Evolutionary conservation across 345 rosid species (phyloP).

Genomic region (Moricandia moricandioides): DNA sequence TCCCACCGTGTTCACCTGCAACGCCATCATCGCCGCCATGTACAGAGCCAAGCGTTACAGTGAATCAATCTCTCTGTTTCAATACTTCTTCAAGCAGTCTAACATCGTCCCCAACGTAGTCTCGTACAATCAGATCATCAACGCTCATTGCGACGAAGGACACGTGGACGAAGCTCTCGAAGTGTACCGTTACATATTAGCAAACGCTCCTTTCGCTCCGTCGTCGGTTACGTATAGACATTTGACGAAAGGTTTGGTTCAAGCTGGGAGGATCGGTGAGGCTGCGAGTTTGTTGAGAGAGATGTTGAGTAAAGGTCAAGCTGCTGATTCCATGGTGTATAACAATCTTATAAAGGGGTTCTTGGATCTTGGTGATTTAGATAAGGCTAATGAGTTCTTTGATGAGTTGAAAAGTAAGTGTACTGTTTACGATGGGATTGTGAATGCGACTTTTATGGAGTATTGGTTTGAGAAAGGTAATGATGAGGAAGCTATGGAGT

Average conservation of each 20-base stretch:
- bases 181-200: conserved; percentile 63
- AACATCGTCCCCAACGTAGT: conserved; percentile 87
- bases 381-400: conserved; percentile 83
- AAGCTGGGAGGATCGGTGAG: conserved; percentile 66
- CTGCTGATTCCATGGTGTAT: conserved; percentile 85
- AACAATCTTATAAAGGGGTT: conserved; percentile 74
- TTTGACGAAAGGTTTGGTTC: conserved; percentile 90
- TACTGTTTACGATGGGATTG: conserved; percentile 82
- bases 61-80: conserved; percentile 72
- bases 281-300: conserved; percentile 80
- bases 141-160: conserved; percentile 81
- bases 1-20: conserved; percentile 95
- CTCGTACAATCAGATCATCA: conserved; percentile 87
- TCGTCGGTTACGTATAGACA: conserved; percentile 84
- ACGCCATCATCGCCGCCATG: conserved; percentile 94
- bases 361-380: conserved; percentile 66
- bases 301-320: conserved; percentile 84
- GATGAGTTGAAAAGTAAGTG: conserved; percentile 80
- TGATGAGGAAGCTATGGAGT: conserved; percentile 80
- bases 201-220: conserved; percentile 75
- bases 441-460: conserved; percentile 85
- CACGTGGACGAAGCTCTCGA: conserved; percentile 67
- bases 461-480: conserved; percentile 91
- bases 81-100: conserved; percentile 73
- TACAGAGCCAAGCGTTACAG: conserved; percentile 73